phyloP scores from a whole-genome alignment of 1,139 yeast species.

The Yamadazyma siamensis region DNA sequence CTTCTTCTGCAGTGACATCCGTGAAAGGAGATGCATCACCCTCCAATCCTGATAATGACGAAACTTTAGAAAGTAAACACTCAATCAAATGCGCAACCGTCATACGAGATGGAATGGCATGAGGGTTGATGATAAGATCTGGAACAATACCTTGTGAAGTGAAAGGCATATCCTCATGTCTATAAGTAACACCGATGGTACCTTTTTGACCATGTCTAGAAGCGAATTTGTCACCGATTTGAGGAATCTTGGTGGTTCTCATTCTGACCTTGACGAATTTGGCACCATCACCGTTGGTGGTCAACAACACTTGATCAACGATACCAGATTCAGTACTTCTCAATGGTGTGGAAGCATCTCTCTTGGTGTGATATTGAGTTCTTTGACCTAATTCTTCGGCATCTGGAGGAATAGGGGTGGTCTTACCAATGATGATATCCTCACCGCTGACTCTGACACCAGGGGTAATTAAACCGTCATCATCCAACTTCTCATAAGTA shows the following conservation, averaged over 20 bases:
- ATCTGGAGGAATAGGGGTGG: conserved; percentile 98
- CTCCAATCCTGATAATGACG: conserved; percentile 91
- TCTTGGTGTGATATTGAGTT: conserved; percentile 94
- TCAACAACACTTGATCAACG: conserved; percentile 93
- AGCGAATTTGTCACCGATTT: conserved; percentile 98
- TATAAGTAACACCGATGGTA: conserved; percentile 97
- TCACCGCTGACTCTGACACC: conserved; percentile 99
- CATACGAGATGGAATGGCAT: conserved; percentile 99
- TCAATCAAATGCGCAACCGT: conserved; percentile 99
- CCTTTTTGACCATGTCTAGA: conserved; percentile 99
- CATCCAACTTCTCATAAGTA: conserved; percentile 95
- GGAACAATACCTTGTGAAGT: conserved; percentile 97
- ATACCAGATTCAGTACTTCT: conserved; percentile 97
- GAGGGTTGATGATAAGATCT: conserved; percentile 95
- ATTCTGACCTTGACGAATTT: conserved; percentile 96
- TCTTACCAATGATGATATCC: conserved; percentile 96
- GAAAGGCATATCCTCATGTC: conserved; percentile 99
- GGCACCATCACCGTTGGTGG: conserved; percentile 97
- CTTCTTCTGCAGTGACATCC: conserved; percentile 95
- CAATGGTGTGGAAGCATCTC: conserved; percentile 97
- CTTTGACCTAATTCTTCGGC: conserved; percentile 98
- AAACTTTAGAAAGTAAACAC: conserved; percentile 92
- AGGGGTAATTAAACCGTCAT: conserved; percentile 96
- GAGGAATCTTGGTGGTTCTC: conserved; percentile 98
- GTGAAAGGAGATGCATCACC: conserved; percentile 99